A percentile compares a stretch with the other conserved stretches of the same genome.
Evolutionary conservation across 225 moss, liverwort and hornwort species (phyloP).

Genomic region (Polytrichum commune): DNA sequence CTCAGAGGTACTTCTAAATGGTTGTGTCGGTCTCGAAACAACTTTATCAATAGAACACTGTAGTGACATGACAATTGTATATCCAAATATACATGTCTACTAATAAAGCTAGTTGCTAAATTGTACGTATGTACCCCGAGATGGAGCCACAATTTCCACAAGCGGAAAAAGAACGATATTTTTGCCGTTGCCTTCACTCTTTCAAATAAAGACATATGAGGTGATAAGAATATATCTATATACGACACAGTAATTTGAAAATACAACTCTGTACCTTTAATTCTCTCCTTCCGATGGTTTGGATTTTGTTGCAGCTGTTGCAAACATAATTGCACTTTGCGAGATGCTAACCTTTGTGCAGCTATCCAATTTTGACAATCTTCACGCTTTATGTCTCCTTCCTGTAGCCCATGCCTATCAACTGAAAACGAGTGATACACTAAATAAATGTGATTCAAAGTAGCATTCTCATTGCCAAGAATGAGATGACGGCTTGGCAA

Average conservation of each 20-base stretch:
- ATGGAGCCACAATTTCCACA: too few relatives aligned
- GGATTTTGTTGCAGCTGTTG: not conserved
- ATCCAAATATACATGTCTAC: not conserved
- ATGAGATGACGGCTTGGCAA: not conserved
- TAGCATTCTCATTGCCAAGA: not conserved
- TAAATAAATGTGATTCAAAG: not conserved
- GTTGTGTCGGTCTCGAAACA: not conserved
- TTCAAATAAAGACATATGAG: not conserved
- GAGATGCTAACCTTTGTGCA: not conserved
- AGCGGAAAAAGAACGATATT: not conserved
- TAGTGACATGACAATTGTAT: constrained; percentile 1
- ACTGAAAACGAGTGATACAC: not conserved
- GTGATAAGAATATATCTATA: not conserved
- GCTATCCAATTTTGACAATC: not conserved
- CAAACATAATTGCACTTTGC: not conserved
- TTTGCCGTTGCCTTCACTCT: not conserved
- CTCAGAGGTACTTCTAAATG: not conserved
- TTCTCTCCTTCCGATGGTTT: not conserved
- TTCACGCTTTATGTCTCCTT: not conserved
- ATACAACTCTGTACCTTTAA: not conserved
- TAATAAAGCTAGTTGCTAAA: not conserved
- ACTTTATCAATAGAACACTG: not conserved
- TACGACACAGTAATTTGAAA: not conserved
- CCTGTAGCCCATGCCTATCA: not conserved
- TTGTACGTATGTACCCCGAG: not conserved